Evolutionary conservation across 2,329 filamentous ascomycete species (phyloP), one percentile per base, ranked within the genome.

Genomic region (Dactylellina parvicollis): DNA sequence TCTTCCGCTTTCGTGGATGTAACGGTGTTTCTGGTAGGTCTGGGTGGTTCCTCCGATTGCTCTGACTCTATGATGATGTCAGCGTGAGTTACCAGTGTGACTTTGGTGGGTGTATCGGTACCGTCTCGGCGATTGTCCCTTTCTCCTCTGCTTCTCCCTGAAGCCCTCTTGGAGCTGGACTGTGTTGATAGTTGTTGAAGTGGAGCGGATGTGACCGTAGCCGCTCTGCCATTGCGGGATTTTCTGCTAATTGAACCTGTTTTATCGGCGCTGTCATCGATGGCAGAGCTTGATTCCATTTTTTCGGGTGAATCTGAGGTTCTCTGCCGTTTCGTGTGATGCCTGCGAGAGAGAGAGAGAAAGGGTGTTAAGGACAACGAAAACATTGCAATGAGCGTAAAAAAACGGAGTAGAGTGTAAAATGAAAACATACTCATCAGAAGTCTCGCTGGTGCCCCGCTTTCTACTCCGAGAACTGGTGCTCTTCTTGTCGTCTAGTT

Each of bases 361-460:
- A 77, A 78, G 65, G 57, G 65, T 28, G 65, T 77, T 72, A 59
- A 66, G 47, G 36, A 76, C 57, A 34, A 61, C 74, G 24, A 28
- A 50, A 57, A 67, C 56, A 52, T 46, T 42, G 47, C 22, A 22
- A 32, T 16, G 38, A 40, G 32, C 32, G 59, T 12, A n/a, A 62
- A 59, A 57, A 32, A 14, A 34, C 34, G n/a, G 7, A 18, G 52
- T 55, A 55, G 28, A 56, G 8, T 50, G 20, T n/a, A 32, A 55
- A 54, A 52, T 38, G 10, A 54, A 20, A 40, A 87, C 92, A 82
- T 85, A 98, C 94, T 96, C 92, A 86, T 97, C 92, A 36, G 77
- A 78, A 79, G 92, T 96, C 74, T 95, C 92, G 78, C 95, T 96
- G 75, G 94, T 87, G 74, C 89, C 89, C 78, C 95, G 86, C 83